phyloP scores from a whole-genome alignment of 495 filamentous ascomycete species.

The Penicillium ucsense region DNA sequence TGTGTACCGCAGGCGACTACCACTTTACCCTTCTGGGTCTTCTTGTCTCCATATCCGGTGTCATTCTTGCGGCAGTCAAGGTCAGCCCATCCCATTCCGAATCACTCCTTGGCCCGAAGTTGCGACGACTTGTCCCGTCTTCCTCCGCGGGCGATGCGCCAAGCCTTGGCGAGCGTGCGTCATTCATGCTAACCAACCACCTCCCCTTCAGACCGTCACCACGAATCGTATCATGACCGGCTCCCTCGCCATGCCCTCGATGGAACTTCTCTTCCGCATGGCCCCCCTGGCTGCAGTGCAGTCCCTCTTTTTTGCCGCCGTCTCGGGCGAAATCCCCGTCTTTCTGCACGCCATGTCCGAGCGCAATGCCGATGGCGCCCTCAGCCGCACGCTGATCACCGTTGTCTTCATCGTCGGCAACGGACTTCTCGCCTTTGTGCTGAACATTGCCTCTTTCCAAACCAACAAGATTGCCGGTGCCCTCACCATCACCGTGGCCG shows the following conservation, averaged over 20 bases:
- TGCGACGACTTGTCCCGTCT: too few species aligned
- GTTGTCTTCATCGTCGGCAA: slow-evolving; percentile 8
- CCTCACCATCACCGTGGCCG: slow-evolving; percentile 9
- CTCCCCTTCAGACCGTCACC: slow-evolving; percentile 6
- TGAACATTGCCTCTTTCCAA: slow-evolving; percentile 11
- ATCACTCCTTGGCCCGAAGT: neutral
- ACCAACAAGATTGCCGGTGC: slow-evolving; percentile 12
- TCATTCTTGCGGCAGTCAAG: slow-evolving; percentile 10
- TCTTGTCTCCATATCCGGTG: slow-evolving; percentile 5
- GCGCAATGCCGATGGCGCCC: neutral
- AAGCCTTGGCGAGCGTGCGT: neutral
- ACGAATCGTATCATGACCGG: slow-evolving; percentile 14
- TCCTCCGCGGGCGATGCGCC: neutral
- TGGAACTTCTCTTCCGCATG: slow-evolving; percentile 13
- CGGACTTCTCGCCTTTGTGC: slow-evolving; percentile 6
- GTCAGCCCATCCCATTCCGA: neutral
- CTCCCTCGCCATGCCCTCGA: slow-evolving; percentile 8
- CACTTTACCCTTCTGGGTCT: slow-evolving; percentile 6
- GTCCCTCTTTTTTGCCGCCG: slow-evolving; percentile 3
- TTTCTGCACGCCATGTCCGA: slow-evolving; percentile 4
- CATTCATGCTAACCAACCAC: neutral
- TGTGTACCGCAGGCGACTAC: slow-evolving; percentile 11
- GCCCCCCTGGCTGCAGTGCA: slow-evolving; percentile 10
- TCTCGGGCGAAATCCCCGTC: slow-evolving; percentile 7
- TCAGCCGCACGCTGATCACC: neutral